Evolutionary conservation across 805 yeast species (phyloP), one percentile per base, ranked within the genome.

Genomic region (Saturnispora quitensis): DNA sequence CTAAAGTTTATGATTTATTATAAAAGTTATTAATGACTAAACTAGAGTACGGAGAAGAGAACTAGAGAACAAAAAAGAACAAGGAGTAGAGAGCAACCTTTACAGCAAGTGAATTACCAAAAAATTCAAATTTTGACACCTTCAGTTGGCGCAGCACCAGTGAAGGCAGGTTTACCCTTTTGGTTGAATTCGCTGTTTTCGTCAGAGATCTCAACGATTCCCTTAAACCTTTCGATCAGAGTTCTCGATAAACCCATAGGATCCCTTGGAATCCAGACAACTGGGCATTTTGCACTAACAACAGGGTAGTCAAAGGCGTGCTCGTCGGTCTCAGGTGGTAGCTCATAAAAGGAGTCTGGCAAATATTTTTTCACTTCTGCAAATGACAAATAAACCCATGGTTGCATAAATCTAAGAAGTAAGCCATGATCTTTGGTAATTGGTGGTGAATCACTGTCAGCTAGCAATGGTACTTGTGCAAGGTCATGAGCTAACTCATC

Each of bases 241-340:
- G 61, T 63, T 2, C 73, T 68, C 1, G 96, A 85, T 59, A 88
- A 76, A 1, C 98, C 98, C 77, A 81, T 79, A 9, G 87, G 84
- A 65, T 91, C 99, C 53, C 73, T 72, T n/a, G 97, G 95, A 61
- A 91, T 80, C 99, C 99, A 91, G 20, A 91, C 69, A n/a, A 74
- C 72, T 2, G 96, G 95, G 58, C 86, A 77, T 44, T 73, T 65
- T 0, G 84, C 84, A 27, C 79, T 70, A 17, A 84, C 81, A 6
- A 84, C 86, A 2, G 97, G 97, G 62, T 76, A 77, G 61, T 81
- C 80, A 67, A 84, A 91, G 0, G 96, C 93, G 55, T 77, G 80
- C 47, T 76, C 73, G 53, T 79, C 72, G 15, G 77, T 76, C 27
- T 59, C 57, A 25, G 74, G 72, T 20, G 77, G 77, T 36, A 69